Evolutionary conservation across 1,284 basidiomycete genomes (phyloP).

Genomic region (Fomitopsis schrenkii): DNA sequence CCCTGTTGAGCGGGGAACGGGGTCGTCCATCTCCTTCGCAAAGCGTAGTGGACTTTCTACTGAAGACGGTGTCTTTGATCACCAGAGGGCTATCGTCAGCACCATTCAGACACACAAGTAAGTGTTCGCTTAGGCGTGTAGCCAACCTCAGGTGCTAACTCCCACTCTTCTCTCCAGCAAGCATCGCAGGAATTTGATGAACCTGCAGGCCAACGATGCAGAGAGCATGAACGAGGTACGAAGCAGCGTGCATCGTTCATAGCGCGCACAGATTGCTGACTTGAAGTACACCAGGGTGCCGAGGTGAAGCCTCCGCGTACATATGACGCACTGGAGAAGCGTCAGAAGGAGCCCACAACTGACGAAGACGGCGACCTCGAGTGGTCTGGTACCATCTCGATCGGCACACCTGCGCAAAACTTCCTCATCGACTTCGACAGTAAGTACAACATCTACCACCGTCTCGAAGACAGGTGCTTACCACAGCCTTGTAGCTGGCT

Average conservation of each 20-base stretch:
- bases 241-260: slow-evolving; percentile 1
- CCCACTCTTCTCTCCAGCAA: slow-evolving; percentile 10
- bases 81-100: slow-evolving; percentile 12
- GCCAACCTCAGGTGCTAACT: too few species aligned
- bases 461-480: slow-evolving; percentile 8
- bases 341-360: slow-evolving; percentile 11
- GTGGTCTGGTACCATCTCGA: slow-evolving; percentile 26
- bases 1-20: slow-evolving; percentile 12
- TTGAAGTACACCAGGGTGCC: slow-evolving; percentile 3
- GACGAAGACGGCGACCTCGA: slow-evolving; percentile 17
- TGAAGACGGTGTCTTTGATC: slow-evolving; percentile 20
- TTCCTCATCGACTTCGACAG: slow-evolving; percentile 22
- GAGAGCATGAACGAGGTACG: slow-evolving; percentile 5
- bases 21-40: slow-evolving; percentile 15
- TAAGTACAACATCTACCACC: neutral
- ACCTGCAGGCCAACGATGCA: slow-evolving; percentile 17
- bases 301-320: slow-evolving; percentile 10
- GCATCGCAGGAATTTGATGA: slow-evolving; percentile 15
- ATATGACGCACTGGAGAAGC: slow-evolving; percentile 8
- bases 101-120: slow-evolving; percentile 17
- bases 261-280: neutral
- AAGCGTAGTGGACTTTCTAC: slow-evolving; percentile 18
- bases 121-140: neutral
- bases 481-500: slow-evolving; percentile 8
- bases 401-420: slow-evolving; percentile 23